These are phyloP conservation scores for Stromatinia cepivora DNA, from an alignment of 2,329 filamentous ascomycete genomes.

Conservation along the genomic window DNA sequence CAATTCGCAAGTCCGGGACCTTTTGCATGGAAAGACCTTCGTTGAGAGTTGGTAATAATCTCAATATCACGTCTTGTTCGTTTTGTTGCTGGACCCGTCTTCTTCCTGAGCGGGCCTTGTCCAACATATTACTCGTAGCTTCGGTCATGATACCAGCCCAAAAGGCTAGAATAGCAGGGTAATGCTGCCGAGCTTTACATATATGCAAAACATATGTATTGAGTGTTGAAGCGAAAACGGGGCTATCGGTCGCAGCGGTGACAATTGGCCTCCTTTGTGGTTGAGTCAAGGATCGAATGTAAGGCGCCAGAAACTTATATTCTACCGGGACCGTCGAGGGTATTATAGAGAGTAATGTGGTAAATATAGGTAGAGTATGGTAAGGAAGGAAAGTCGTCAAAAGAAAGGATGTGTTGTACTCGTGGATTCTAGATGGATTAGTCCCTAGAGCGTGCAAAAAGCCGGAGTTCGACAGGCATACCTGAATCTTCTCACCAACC, in stretches of 20 bases:
- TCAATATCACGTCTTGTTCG: conserved; percentile 74
- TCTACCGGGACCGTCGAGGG: conserved; percentile 71
- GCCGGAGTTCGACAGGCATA: conserved; percentile 45
- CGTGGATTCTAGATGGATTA: conserved; percentile 67
- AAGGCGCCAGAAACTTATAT: conserved; percentile 83
- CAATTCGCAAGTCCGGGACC: conserved; percentile 76
- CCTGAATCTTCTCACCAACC: conserved; percentile 89
- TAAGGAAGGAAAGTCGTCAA: conserved; percentile 90
- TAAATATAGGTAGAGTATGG: conserved; percentile 81
- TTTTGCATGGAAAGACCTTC: conserved; percentile 75
- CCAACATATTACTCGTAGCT: conserved; percentile 78
- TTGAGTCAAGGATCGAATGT: conserved; percentile 72
- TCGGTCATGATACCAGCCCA: conserved; percentile 90
- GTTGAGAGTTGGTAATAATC: conserved; percentile 68
- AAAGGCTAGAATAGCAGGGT: conserved; percentile 78
- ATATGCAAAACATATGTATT: conserved; percentile 78
- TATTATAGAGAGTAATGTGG: conserved; percentile 82
- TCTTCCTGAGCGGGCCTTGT: conserved; percentile 73
- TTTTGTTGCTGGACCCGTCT: conserved; percentile 75
- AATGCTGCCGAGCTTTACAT: conserved; percentile 69
- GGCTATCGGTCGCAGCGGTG: conserved; percentile 77
- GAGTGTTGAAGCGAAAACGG: conserved; percentile 71
- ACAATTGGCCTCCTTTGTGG: conserved; percentile 81
- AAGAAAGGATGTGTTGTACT: conserved; percentile 78
- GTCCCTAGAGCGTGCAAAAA: neutral